Base-by-base conservation (phyloP, 2,329 filamentous ascomycete species). In the Aureobasidium sp. region DNA sequence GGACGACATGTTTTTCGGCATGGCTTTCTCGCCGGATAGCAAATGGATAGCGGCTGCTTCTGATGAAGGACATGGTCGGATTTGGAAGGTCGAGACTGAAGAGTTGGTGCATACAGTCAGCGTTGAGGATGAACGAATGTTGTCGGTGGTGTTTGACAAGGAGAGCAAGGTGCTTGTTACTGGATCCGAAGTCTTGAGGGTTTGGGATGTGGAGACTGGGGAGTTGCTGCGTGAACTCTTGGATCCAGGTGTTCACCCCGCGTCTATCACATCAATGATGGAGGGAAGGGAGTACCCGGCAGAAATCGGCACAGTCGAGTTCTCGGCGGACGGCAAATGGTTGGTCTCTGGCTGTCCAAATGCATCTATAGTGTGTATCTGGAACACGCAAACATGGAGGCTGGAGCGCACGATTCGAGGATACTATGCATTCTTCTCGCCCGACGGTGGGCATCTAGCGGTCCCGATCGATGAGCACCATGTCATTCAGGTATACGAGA, bases 141-240 rank as follows among this genome's bases (percentile, higher is more conserved):
- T 47, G 3, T 47, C 54, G 14, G 8, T 58, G 40, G 54, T 12
- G n/a, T 58, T 58, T 14, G 35, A 29, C 27, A 12, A 31, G 8
- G 42, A 58, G 3, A n/a, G 54, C 19, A 58, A 39, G 14, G 9
- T 15, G 5, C 22, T 58, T 29, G 54, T 14, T 7, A 47, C 54
- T 27, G 54, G 40, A 11, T 59, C 56, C 29, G 42, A 59, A 19
- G 14, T 31, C 1, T 1, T 59, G 8, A 39, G 42, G n/a, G 2
- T 59, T 1, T 59, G 56, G 56, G 44, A 59, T 33, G 29, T 48
- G 44, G 56, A 12, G 7, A 59, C 42, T 39, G 56, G 56, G 24
- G 19, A 39, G 3, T 8, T 59, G 22, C 31, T 6, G 22, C 56
- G 48, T 39, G 40, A 15, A 15, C 44, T 48, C 6, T 29, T 9